Evolutionary conservation across 1,284 basidiomycete genomes (phyloP).

Genomic region (Schizophyllum amplum): DNA sequence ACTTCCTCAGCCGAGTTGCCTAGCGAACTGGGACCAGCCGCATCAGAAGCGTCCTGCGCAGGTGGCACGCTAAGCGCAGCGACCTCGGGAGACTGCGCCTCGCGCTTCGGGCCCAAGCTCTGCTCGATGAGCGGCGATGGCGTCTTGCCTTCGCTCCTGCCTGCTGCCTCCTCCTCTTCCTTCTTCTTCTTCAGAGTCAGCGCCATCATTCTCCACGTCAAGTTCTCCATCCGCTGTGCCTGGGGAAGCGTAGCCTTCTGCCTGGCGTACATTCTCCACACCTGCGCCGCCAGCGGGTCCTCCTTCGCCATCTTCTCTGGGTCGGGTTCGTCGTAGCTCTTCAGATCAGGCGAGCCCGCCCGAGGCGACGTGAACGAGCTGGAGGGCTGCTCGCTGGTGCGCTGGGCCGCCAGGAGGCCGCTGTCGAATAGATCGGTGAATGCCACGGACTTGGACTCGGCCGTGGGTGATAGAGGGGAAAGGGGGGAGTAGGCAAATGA

Average conservation of each 20-base stretch:
- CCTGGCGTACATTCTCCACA: constrained; percentile 95
- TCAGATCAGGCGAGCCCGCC: constrained; percentile 58
- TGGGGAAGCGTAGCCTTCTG: constrained; percentile 85
- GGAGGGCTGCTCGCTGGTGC: constrained; percentile 31
- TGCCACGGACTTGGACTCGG: constrained; percentile 47
- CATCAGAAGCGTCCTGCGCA: neutral
- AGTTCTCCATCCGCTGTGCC: constrained; percentile 92
- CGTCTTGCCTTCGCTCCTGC: neutral
- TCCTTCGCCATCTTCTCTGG: constrained; percentile 64
- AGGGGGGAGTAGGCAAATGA: constrained; percentile 28
- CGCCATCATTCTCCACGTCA: constrained; percentile 99
- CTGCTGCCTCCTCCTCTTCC: constrained; percentile 50
- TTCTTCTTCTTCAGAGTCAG: constrained; percentile 84
- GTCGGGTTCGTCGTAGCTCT: constrained; percentile 35
- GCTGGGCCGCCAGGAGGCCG: constrained; percentile 45
- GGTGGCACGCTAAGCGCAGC: neutral
- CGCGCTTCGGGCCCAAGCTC: neutral
- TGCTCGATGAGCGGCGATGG: neutral
- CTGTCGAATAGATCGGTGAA: constrained; percentile 69
- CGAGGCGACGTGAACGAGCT: constrained; percentile 56
- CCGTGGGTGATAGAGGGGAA: constrained; percentile 34
- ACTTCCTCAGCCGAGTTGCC: neutral
- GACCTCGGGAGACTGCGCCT: neutral
- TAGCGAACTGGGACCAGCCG: neutral
- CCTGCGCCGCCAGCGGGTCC: constrained; percentile 90